Evolutionary conservation across 129 eudicot genomes (phyloP).

Genomic region (Artemisia annua): DNA sequence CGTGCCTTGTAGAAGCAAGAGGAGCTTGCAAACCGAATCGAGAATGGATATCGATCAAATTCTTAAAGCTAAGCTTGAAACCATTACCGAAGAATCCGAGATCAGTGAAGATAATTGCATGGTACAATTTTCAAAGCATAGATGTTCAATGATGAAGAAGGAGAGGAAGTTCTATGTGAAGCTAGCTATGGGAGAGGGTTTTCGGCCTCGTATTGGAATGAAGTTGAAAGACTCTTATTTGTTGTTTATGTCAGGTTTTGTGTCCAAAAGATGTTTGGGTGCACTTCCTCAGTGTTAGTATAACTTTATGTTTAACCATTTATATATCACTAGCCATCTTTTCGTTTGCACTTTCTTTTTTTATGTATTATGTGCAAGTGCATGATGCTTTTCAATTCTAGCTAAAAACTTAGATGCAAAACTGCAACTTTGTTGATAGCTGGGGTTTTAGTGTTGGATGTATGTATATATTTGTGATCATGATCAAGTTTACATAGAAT

Average conservation of each 20-base stretch:
- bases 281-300: constrained; percentile 28
- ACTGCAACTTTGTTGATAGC: constrained; percentile 1
- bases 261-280: constrained; percentile 35
- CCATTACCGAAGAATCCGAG: constrained; percentile 56
- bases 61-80: constrained; percentile 65
- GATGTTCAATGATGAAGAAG: constrained; percentile 28
- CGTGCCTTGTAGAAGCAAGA: constrained; percentile 47
- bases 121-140: constrained; percentile 18
- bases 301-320: not conserved
- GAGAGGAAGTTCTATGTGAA: constrained; percentile 33
- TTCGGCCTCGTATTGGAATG: constrained; percentile 23
- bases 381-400: not conserved
- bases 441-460: not conserved
- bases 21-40: constrained; percentile 37
- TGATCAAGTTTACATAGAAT: not conserved
- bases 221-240: constrained; percentile 36
- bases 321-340: constrained; percentile 1
- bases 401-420: not conserved
- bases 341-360: constrained; percentile 11
- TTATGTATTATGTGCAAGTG: constrained; percentile 12
- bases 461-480: constrained; percentile 10
- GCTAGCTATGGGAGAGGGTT: constrained; percentile 21
- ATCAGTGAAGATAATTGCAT: constrained; percentile 11
- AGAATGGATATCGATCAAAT: constrained; percentile 65
- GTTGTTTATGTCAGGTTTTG: constrained; percentile 29